phyloP scores from a whole-genome alignment of 148 eudicot genomes.

The Rhododendron williamsianum region DNA sequence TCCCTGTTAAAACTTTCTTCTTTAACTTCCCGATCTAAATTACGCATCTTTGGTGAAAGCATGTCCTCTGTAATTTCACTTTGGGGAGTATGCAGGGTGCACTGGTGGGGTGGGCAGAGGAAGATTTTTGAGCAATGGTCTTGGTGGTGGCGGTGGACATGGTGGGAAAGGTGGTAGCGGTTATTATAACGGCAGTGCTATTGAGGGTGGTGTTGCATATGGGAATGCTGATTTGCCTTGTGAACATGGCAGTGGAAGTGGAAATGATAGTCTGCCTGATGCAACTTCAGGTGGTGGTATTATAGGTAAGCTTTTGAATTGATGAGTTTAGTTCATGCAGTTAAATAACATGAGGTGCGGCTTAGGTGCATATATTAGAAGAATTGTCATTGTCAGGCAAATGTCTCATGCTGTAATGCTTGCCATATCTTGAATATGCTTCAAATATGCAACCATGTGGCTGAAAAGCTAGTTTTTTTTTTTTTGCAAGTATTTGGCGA shows the following conservation, averaged over 20 bases:
- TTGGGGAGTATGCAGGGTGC: constrained; percentile 54
- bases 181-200: constrained; percentile 49
- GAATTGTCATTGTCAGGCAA: not conserved
- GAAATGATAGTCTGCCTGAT: constrained; percentile 64
- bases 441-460: not conserved
- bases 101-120: constrained; percentile 75
- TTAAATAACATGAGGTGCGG: not conserved
- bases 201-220: constrained; percentile 63
- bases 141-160: constrained; percentile 92
- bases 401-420: constrained; percentile 8
- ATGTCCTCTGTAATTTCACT: not conserved
- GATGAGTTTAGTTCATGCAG: not conserved
- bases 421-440: not conserved
- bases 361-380: not conserved
- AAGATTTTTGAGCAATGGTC: constrained; percentile 63
- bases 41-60: not conserved
- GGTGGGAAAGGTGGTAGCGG: constrained; percentile 94
- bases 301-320: constrained; percentile 48
- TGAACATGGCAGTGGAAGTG: constrained; percentile 98
- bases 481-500: not conserved
- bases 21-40: not conserved
- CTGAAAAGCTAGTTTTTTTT: not conserved
- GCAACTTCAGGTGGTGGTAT: constrained; percentile 89
- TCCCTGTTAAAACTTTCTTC: not conserved
- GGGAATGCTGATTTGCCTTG: constrained; percentile 88